Evolutionary conservation across 2,329 filamentous ascomycete species (phyloP).

Genomic region (Aspergillus sp.): DNA sequence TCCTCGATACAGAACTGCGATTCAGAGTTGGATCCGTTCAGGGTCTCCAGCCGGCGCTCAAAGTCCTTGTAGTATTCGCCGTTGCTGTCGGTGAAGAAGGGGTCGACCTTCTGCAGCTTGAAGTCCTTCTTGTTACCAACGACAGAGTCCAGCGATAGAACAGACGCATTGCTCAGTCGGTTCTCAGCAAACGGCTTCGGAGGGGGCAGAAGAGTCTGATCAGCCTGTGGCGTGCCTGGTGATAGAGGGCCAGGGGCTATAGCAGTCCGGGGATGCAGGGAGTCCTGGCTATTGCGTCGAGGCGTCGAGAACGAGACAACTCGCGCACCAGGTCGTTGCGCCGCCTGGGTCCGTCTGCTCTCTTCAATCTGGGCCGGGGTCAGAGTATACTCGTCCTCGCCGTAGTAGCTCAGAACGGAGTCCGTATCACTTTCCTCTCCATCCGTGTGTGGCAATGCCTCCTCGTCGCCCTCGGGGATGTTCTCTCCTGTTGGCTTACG

Average conservation of each 20-base stretch:
- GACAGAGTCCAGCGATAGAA: constrained; percentile 52
- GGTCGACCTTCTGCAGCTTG: constrained; percentile 66
- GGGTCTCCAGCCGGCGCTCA: constrained; percentile 55
- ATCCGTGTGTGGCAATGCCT: constrained; percentile 14
- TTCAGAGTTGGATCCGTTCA: constrained; percentile 59
- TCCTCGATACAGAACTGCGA: constrained; percentile 63
- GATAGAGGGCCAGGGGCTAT: constrained; percentile 20
- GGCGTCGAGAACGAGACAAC: background rate
- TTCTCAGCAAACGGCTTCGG: constrained; percentile 15
- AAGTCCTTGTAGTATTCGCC: constrained; percentile 62
- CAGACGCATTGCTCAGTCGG: constrained; percentile 51
- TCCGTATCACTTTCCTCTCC: constrained; percentile 37
- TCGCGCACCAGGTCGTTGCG: constrained; percentile 1
- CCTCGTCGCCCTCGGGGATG: constrained; percentile 21
- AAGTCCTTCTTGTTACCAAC: constrained; percentile 52
- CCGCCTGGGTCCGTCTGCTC: constrained; percentile 23
- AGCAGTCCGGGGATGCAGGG: constrained; percentile 14
- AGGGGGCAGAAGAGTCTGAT: constrained; percentile 29
- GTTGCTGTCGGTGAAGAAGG: constrained; percentile 65
- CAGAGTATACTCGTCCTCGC: constrained; percentile 41
- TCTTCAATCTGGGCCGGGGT: constrained; percentile 34
- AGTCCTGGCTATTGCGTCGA: constrained; percentile 27
- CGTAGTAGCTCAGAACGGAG: constrained; percentile 34
- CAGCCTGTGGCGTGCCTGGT: constrained; percentile 29
- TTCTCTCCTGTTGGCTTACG: constrained; percentile 13